Conservation (phyloP, 352 stramenopile genomes). For the Blastocystis sp. region DNA sequence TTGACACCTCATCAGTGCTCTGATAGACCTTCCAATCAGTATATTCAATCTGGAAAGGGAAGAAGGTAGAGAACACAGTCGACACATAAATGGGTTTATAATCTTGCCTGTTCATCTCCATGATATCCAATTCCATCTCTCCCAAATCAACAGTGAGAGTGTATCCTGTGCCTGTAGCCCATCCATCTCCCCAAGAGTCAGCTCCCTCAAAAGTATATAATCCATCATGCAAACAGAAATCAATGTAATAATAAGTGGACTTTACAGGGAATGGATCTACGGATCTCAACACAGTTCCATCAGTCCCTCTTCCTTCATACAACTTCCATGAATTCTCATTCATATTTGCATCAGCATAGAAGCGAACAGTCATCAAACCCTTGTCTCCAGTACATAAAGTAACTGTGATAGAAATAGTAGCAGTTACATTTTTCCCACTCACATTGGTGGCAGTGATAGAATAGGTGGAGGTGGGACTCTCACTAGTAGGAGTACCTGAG, state of each 20-base stretch:
- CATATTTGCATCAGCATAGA: background rate
- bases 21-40: background rate
- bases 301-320: background rate
- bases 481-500: background rate
- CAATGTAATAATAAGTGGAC: background rate
- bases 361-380: conserved; percentile 1
- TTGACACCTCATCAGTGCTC: background rate
- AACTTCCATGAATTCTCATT: background rate
- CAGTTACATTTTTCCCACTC: background rate
- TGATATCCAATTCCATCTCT: conserved; percentile 17
- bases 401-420: background rate
- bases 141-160: conserved; percentile 16
- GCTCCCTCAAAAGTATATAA: background rate
- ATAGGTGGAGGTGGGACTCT: background rate
- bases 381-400: background rate
- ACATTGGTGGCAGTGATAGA: background rate
- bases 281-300: background rate
- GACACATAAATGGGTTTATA: background rate
- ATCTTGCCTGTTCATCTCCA: background rate
- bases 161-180: background rate
- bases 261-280: background rate
- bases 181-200: background rate
- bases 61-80: background rate
- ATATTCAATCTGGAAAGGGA: conserved; percentile 31
- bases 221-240: conserved; percentile 16